Conservation (phyloP, 371 early-diverging fungal genomes). For the Parasitella parasitica region DNA sequence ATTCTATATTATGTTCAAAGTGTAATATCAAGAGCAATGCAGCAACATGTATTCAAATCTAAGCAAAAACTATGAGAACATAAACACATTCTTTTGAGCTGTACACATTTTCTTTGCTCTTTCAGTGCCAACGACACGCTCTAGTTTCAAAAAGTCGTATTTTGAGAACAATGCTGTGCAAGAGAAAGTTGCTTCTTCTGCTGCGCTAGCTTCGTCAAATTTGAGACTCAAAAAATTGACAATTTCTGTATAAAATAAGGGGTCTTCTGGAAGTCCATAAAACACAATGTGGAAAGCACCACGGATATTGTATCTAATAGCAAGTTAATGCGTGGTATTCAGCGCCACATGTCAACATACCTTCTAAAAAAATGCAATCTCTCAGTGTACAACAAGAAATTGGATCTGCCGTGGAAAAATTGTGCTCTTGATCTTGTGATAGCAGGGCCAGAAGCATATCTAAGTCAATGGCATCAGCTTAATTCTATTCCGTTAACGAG, state of each 20-base stretch:
- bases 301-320: slow-evolving; percentile 70
- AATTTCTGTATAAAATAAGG: slow-evolving; percentile 89
- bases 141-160: slow-evolving; percentile 84
- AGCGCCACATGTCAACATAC: slow-evolving; percentile 14
- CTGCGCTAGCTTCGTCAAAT: slow-evolving; percentile 49
- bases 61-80: slow-evolving; percentile 54
- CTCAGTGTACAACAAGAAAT: slow-evolving; percentile 86
- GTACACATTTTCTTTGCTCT: slow-evolving; percentile 75
- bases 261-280: slow-evolving; percentile 86
- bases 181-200: slow-evolving; percentile 60
- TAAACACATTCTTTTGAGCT: slow-evolving; percentile 68
- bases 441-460: slow-evolving; percentile 66
- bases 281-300: slow-evolving; percentile 87
- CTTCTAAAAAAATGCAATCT: slow-evolving; percentile 93
- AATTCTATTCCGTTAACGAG: not conserved
- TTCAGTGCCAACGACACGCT: slow-evolving; percentile 86
- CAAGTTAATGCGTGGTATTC: not conserved
- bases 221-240: slow-evolving; percentile 64
- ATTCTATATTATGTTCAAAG: no score
- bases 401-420: slow-evolving; percentile 80
- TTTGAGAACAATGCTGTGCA: slow-evolving; percentile 77
- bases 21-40: no score
- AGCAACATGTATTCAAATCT: not conserved
- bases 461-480: slow-evolving; percentile 10
- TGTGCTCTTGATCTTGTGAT: slow-evolving; percentile 75